Evolutionary conservation across 1,284 basidiomycete species (phyloP).

Genomic region (Rhodotorula glutinis): DNA sequence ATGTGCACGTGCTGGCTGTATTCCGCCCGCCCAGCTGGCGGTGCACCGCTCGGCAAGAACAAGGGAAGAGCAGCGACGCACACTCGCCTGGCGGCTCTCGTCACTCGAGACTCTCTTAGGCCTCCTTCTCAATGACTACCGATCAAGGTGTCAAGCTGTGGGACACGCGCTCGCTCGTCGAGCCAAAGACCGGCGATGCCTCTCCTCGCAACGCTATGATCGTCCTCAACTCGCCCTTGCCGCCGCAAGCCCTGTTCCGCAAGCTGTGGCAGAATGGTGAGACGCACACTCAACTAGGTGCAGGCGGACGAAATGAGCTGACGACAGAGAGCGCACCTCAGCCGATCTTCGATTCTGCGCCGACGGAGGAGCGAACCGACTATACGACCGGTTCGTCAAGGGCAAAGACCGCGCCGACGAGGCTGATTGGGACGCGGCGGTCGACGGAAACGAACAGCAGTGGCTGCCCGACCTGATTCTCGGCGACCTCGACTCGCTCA

Average conservation of each 20-base stretch:
- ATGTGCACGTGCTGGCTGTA: background rate
- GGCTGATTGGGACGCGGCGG: constrained; percentile 8
- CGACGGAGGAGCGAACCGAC: constrained; percentile 88
- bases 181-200: background rate
- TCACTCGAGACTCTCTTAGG: no score
- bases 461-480: constrained; percentile 81
- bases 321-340: constrained; percentile 1
- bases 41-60: background rate
- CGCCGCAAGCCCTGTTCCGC: constrained; percentile 57
- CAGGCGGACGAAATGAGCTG: background rate
- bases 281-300: background rate
- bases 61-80: background rate
- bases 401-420: constrained; percentile 8
- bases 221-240: constrained; percentile 85
- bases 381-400: constrained; percentile 62
- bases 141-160: background rate
- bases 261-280: constrained; percentile 66
- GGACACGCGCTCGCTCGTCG: constrained; percentile 29
- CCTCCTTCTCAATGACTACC: background rate
- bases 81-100: no score
- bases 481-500: constrained; percentile 87
- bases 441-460: constrained; percentile 48
- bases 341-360: constrained; percentile 61
- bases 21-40: no score
- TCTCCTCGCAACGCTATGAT: constrained; percentile 59